Conservation (phyloP, 2,329 filamentous ascomycete species). For the Malbranchea zuffiana region DNA sequence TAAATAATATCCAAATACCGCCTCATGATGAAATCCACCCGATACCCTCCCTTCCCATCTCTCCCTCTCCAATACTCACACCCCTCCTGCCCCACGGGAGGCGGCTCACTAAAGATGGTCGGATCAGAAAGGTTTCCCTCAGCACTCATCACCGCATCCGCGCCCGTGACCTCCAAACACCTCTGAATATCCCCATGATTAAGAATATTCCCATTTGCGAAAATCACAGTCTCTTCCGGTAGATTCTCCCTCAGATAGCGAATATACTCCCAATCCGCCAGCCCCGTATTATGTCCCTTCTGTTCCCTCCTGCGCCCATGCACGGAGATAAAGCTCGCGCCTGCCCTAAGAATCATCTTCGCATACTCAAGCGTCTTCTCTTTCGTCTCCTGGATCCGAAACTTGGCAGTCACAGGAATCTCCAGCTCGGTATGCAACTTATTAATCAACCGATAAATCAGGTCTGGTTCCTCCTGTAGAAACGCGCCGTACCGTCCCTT, state of each 20-base stretch:
- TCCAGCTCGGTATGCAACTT: conserved; percentile 67
- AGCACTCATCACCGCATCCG: conserved; percentile 88
- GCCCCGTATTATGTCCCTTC: conserved; percentile 86
- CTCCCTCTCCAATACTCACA: conserved; percentile 78
- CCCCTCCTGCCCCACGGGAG: conserved; percentile 52
- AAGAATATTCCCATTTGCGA: conserved; percentile 92
- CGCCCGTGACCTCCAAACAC: conserved; percentile 74
- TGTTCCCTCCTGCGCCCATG: conserved; percentile 83
- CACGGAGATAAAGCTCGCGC: conserved; percentile 85
- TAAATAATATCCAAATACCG: conserved; percentile 88
- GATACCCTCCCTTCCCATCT: conserved; percentile 71
- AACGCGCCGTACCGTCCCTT: conserved; percentile 90
- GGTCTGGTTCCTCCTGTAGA: conserved; percentile 78
- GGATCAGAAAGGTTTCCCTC: conserved; percentile 93
- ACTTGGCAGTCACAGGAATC: conserved; percentile 88
- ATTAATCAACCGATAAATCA: conserved; percentile 73
- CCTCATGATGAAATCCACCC: conserved; percentile 76
- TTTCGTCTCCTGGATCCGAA: conserved; percentile 73
- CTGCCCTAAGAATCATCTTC: conserved; percentile 71
- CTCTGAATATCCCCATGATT: conserved; percentile 64
- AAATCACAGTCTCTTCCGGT: conserved; percentile 79
- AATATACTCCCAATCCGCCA: conserved; percentile 86
- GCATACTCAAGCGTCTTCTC: conserved; percentile 86
- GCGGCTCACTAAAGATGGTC: conserved; percentile 64
- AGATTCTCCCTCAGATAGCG: conserved; percentile 71